Percentiles rank a stretch among this genome's conserved stretches.
phyloP scores from a whole-genome alignment of 805 yeast genomes.

The Kluyveromyces dobzhanskii region DNA sequence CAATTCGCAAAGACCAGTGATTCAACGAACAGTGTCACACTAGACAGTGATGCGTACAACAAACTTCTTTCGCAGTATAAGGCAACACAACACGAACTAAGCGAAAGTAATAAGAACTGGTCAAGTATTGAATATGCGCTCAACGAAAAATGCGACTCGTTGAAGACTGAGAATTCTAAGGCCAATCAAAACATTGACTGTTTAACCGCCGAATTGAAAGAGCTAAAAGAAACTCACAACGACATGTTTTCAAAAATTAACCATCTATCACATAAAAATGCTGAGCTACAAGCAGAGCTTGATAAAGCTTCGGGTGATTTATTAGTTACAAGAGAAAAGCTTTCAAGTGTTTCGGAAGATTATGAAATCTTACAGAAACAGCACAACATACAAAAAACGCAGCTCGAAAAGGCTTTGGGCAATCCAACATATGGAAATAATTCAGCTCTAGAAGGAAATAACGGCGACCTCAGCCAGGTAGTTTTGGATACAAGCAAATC shows the following conservation, averaged over 20 bases:
- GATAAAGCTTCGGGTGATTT: conserved; percentile 7
- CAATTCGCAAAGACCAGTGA: conserved; percentile 25
- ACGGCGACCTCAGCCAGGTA: not conserved
- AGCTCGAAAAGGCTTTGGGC: conserved; percentile 11
- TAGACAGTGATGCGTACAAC: conserved; percentile 33
- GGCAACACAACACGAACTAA: conserved; percentile 58
- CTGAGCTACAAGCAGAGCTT: conserved; percentile 15
- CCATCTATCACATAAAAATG: conserved; percentile 20
- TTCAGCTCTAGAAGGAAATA: not conserved
- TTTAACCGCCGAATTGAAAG: conserved; percentile 8
- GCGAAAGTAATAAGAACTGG: conserved; percentile 77
- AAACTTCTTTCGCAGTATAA: conserved; percentile 42
- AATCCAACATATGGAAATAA: not conserved
- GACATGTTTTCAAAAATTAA: conserved; percentile 3
- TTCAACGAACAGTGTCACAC: conserved; percentile 6
- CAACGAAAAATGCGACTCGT: conserved; percentile 35
- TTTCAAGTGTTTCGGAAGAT: conserved; percentile 18
- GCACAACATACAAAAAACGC: conserved; percentile 20
- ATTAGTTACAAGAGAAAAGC: conserved; percentile 26
- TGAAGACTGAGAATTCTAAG: conserved; percentile 39
- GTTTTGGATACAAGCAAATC: not conserved
- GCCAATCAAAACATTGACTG: conserved; percentile 24
- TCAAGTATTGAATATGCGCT: conserved; percentile 66
- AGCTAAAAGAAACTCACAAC: conserved; percentile 6
- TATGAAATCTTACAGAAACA: conserved; percentile 19